These are phyloP conservation scores for Ustilago trichophora DNA, from an alignment of 1,284 basidiomycete genomes.

Conservation along the genomic window DNA sequence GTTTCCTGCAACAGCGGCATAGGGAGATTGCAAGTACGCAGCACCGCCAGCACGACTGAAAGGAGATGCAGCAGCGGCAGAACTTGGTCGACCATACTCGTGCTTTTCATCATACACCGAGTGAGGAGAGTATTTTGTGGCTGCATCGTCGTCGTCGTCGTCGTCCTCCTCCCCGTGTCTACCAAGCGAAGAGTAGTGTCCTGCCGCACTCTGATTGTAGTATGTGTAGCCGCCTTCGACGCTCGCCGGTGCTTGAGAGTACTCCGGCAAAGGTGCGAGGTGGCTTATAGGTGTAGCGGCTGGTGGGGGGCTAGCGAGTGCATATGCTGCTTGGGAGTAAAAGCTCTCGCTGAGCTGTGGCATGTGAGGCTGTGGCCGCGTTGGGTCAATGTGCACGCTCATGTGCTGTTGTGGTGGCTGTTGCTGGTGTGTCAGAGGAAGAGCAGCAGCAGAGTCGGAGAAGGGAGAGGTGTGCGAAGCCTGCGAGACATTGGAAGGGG, in stretches of 20 bases:
- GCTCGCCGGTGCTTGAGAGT: slow-evolving; percentile 7
- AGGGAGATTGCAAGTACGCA: slow-evolving; percentile 28
- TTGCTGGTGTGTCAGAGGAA: slow-evolving; percentile 23
- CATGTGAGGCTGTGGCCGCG: slow-evolving; percentile 8
- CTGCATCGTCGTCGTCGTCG: slow-evolving; percentile 29
- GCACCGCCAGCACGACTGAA: slow-evolving; percentile 13
- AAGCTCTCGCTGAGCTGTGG: slow-evolving; percentile 58
- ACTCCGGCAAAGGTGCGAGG: slow-evolving; percentile 18
- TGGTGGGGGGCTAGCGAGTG: slow-evolving; percentile 27
- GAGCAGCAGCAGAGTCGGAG: slow-evolving; percentile 12
- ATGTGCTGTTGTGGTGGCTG: slow-evolving; percentile 26
- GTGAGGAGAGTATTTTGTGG: slow-evolving; percentile 32
- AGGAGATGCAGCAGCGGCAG: slow-evolving; percentile 10
- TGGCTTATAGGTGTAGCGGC: slow-evolving; percentile 3
- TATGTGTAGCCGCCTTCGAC: slow-evolving; percentile 23
- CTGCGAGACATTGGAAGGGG: slow-evolving; percentile 1
- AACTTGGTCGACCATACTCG: slow-evolving; percentile 9
- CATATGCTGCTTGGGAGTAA: slow-evolving; percentile 55
- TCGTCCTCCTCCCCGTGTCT: slow-evolving; percentile 28
- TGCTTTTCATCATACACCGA: slow-evolving; percentile 41
- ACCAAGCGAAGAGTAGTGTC: slow-evolving; percentile 24
- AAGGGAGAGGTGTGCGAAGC: slow-evolving; percentile 22
- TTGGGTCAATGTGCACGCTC: slow-evolving; percentile 36
- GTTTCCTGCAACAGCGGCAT: slow-evolving; percentile 16
- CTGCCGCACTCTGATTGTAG: slow-evolving; percentile 31